Percentiles rank a stretch among this genome's conserved stretches.
Conservation (phyloP, 2,329 filamentous ascomycete species). For the Hymenoscyphus repandus region DNA sequence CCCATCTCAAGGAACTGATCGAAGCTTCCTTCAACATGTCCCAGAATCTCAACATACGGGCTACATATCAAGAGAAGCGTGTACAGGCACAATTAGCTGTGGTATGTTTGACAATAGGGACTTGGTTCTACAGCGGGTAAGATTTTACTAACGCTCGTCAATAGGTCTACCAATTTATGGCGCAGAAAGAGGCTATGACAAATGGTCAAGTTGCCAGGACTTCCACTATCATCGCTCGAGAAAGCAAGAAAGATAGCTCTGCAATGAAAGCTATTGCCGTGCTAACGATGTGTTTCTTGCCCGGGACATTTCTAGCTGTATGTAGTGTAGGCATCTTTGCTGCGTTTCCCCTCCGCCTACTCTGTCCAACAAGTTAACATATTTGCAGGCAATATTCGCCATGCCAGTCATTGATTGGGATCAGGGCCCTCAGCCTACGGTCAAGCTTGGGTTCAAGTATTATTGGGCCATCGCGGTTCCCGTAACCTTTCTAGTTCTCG, state of each 20-base stretch:
- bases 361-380: not conserved
- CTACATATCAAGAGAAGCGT: constrained; percentile 9
- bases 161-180: constrained; percentile 9
- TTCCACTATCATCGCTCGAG: constrained; percentile 14
- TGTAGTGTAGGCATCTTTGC: no score
- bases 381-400: constrained; percentile 4
- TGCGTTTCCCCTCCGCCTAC: no score
- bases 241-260: constrained; percentile 30
- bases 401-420: constrained; percentile 7
- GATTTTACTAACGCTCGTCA: not conserved
- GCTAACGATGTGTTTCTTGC: constrained; percentile 37
- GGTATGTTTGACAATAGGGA: no score
- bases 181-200: constrained; percentile 6
- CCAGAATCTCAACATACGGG: constrained; percentile 5
- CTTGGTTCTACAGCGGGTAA: not conserved
- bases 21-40: constrained; percentile 5
- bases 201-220: constrained; percentile 2
- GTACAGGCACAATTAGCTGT: constrained; percentile 12
- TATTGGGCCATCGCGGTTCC: constrained; percentile 6
- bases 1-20: constrained; percentile 4
- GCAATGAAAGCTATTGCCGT: constrained; percentile 37
- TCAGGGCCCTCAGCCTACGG: not conserved
- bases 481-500: not conserved
- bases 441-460: constrained; percentile 4
- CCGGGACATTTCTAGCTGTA: constrained; percentile 36